Base-by-base conservation (phyloP, 2,329 filamentous ascomycete species). In the Trichoderma polysporum region DNA sequence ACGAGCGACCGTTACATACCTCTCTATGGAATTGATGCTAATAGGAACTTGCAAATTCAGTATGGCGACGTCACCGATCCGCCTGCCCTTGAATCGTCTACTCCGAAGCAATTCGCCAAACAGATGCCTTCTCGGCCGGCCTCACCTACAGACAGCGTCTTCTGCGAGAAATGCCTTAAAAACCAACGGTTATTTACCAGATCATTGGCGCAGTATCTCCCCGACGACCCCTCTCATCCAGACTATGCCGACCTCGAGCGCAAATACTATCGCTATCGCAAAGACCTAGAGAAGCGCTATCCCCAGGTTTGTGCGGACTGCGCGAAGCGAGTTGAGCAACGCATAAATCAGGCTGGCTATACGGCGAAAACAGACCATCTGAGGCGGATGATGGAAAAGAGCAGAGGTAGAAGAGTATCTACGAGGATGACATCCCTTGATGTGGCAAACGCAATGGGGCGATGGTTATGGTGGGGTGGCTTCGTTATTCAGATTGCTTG, bases 21-120 rank as follows among this genome's bases (percentile, higher is more conserved):
- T 39, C 1, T 3, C 17, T 12, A 6, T 4, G 3, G 45, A 4
- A 10, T 22, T n/a, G 3, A 33, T 35, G 27, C 68, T 73, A 56
- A 73, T 54, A 3, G 1, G 35, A 19, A 1, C 10, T 31, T 10
- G 15, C n/a, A 19, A 13, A 10, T 68, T 2, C 74, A 95, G 91
- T 88, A 92, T 76, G 94, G 94, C 74, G 89, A 96, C 59, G 95
- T 98, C 71, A 91, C 92, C 66, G 94, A 99, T 77, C 92, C 94
- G 29, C 93, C 92, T 2, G 83, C 89, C 27, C 80, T 84, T 22
- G 66, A 68, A 22, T 61, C 63, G 13, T 53, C 66, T 5, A 52
- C 66, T 19, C 53, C 66, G 27, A 68, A 66, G 49, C 66, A 47
- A 41, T 68, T 58, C 62, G 86, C 86, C 67, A 67, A 80, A 73